Evolutionary conservation across 2,329 filamentous ascomycete species (phyloP), one percentile per base, ranked within the genome.

Genomic region (Chaetomium strumarium): DNA sequence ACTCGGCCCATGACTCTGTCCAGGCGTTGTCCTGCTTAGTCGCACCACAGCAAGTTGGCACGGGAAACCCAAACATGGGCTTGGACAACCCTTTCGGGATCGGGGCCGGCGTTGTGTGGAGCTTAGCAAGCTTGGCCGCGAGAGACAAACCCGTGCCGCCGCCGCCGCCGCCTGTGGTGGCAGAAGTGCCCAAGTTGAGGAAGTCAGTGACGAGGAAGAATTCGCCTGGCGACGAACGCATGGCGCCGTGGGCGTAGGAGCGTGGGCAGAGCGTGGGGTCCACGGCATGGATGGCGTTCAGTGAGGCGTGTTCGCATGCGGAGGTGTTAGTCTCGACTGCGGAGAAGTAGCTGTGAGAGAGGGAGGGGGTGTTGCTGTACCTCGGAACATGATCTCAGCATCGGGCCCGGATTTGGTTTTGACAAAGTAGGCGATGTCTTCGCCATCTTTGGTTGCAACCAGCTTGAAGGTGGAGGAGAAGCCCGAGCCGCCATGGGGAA

Each of bases 11-110:
- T 11, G 81, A 86, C 6, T 74, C 70, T 44, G 75, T 79, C 72
- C 80, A 95, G 0, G 71, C 71, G 65, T 96, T 97, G 44, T 90
- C 81, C 70, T 96, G 92, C 38, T 78, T 79, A 8, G 89, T 93
- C 42, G 88, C 81, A 2, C 91, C 91, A 68, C 92, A 96, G 69
- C 88, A 96, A 0, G 91, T 96, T 1, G 86, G 73, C 0, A 86
- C 84, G 0, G 88, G 86, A 64, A 96, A 96, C 2, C 92, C 92
- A 60, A 92, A 96, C 69, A 83, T 74, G 2, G 83, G 81, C 36
- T 64, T 74, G 1, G 76, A 69, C 58, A 79, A 75, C 17, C 80
- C 81, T 11, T 78, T 67, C 1, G 84, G 84, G 0, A 75, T 67
- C 0, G 88, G 86, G 0, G 87, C 88, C 0, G 86, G 81, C 1